A percentile compares a stretch with the other conserved stretches of the same genome.
These are phyloP conservation scores for Domatiomyces globalis DNA, from an alignment of 2,329 filamentous ascomycete genomes.

Conservation along the genomic window DNA sequence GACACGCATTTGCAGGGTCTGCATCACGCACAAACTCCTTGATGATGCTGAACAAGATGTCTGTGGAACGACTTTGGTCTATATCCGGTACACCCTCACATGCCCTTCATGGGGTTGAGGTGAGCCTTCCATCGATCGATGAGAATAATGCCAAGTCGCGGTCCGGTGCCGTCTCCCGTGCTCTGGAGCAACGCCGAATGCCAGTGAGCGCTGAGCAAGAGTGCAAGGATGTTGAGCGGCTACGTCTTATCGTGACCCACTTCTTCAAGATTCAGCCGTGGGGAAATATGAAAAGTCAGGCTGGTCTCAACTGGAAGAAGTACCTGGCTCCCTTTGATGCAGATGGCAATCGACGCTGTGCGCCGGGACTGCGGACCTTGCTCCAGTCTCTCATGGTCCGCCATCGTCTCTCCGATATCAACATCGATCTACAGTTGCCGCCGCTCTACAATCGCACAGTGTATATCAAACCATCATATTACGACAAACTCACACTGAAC, in stretches of 20 bases:
- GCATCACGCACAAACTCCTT: constrained; percentile 45
- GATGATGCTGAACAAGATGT: constrained; percentile 39
- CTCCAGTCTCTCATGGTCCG: constrained; percentile 72
- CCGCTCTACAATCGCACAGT: constrained; percentile 57
- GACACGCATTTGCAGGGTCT: constrained; percentile 65
- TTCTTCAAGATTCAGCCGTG: constrained; percentile 70
- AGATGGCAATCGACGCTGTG: constrained; percentile 36
- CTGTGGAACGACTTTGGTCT: constrained; percentile 65
- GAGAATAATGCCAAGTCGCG: constrained; percentile 20
- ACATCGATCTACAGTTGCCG: constrained; percentile 51
- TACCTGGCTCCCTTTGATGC: constrained; percentile 54
- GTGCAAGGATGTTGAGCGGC: constrained; percentile 49
- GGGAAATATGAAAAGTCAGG: constrained; percentile 49
- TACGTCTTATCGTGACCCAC: constrained; percentile 50
- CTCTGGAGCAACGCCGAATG: constrained; percentile 15
- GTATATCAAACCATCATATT: constrained; percentile 64
- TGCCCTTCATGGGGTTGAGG: constrained; percentile 63
- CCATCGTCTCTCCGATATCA: constrained; percentile 58
- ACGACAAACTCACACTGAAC: constrained; percentile 71
- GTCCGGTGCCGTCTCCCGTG: constrained; percentile 5
- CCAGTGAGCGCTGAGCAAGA: constrained; percentile 38
- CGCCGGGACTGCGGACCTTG: constrained; percentile 44
- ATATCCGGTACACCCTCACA: constrained; percentile 81
- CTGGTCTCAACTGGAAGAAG: constrained; percentile 48
- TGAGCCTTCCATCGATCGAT: constrained; percentile 35